These are phyloP conservation scores for Acacia confusa DNA, from an alignment of 306 rosid genomes.

Conservation along the genomic window DNA sequence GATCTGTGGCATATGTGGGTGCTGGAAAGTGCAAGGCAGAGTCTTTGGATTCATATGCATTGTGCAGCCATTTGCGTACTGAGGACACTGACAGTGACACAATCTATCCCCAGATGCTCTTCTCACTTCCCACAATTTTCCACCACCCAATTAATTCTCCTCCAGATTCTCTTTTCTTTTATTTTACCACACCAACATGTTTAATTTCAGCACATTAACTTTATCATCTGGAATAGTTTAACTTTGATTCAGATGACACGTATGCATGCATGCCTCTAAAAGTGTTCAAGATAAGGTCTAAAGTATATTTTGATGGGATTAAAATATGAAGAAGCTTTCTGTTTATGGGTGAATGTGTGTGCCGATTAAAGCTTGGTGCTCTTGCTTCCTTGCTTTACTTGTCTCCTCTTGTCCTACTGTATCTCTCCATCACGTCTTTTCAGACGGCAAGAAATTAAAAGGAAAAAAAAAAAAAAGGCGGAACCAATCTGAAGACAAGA, in stretches of 20 bases:
- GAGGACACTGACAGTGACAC: not conserved
- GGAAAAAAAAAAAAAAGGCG: not conserved
- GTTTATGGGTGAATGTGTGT: not conserved
- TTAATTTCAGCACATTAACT: not conserved
- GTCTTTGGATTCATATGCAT: not conserved
- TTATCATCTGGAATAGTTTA: not conserved
- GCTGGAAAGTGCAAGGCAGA: slow-evolving; percentile 1
- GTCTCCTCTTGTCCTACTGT: slow-evolving; percentile 30
- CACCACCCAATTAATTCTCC: slow-evolving; percentile 10
- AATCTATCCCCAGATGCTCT: slow-evolving; percentile 9
- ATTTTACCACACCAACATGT: not conserved
- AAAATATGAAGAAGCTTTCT: not conserved
- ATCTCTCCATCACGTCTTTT: slow-evolving; percentile 25
- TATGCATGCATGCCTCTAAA: not conserved
- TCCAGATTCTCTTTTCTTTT: not conserved
- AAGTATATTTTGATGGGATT: not conserved
- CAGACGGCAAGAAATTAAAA: not conserved
- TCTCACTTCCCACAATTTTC: not conserved
- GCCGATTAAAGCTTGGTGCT: not conserved
- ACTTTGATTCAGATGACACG: not conserved
- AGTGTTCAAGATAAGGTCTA: slow-evolving; percentile 7
- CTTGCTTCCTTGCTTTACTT: not conserved
- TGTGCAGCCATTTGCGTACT: not conserved
- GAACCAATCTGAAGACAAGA: slow-evolving; percentile 15
- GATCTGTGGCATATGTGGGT: not conserved